These are phyloP conservation scores for Phytomonas sp. DNA, from an alignment of 208 protist genomes.

Conservation along the genomic window DNA sequence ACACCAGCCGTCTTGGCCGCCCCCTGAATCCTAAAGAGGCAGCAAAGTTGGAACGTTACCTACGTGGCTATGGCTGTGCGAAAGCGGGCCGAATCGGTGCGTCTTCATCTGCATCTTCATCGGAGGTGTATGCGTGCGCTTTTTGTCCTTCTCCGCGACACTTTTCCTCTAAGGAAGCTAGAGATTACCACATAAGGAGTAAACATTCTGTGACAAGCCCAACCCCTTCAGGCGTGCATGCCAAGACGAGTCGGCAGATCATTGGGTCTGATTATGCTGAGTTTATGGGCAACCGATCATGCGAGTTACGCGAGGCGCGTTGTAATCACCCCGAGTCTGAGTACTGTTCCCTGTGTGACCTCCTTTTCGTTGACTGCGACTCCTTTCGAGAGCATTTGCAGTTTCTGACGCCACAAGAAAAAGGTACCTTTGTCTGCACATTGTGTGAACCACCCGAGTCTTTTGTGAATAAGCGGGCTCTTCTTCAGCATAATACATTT, in stretches of 20 bases:
- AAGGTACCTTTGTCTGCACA: constrained; percentile 10
- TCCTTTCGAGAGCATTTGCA: constrained; percentile 30
- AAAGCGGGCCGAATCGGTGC: constrained; percentile 9
- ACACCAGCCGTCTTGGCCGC: constrained; percentile 22
- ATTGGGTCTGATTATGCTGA: neutral
- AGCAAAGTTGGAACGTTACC: constrained; percentile 33
- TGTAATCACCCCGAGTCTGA: neutral
- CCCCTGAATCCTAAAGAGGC: constrained; percentile 25
- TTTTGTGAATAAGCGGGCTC: constrained; percentile 26
- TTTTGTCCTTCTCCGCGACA: constrained; percentile 14
- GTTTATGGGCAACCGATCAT: neutral
- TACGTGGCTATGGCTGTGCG: constrained; percentile 17
- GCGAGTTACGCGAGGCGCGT: neutral
- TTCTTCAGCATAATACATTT: constrained; percentile 22
- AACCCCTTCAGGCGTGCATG: neutral
- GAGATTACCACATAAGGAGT: neutral
- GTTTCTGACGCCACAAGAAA: constrained; percentile 21
- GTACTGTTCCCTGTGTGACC: constrained; percentile 25
- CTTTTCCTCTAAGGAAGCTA: constrained; percentile 19
- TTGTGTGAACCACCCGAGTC: constrained; percentile 12
- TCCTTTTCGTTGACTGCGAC: constrained; percentile 18
- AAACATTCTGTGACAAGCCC: neutral
- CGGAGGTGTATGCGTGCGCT: constrained; percentile 8
- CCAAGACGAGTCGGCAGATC: neutral
- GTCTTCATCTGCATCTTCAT: neutral